Evolutionary conservation across 2,329 filamentous ascomycete species (phyloP), one percentile per base, ranked within the genome.

Genomic region (Apiospora saccharicola): DNA sequence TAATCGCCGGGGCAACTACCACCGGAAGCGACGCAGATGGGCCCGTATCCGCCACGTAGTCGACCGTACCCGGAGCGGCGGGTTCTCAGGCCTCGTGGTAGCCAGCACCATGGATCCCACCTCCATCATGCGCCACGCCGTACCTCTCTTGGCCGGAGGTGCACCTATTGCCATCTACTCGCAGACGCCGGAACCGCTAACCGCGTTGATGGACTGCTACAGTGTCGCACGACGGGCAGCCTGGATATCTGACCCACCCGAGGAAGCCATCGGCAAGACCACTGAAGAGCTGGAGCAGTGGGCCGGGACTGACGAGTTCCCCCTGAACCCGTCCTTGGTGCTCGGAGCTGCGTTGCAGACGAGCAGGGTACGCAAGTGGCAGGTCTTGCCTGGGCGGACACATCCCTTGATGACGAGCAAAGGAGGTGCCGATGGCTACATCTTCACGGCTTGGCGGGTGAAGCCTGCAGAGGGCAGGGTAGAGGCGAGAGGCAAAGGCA

Each of bases 361-460:
- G 2, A 93, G 92, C 68, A 88, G 94, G 19, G 91, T 93, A 6
- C 88, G 93, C 74, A 87, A 90, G 70, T 98, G 94, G 94, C 96
- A 99, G 85, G 95, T 98, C 1, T 82, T 99, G 67, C 96, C 96
- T 0, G 94, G 94, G 0, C 86, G 96, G 71, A 98, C 96, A 70
- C 96, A 99, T 84, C 96, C 96, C 8, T 83, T 97, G 71, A 99
- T 99, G 96, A 98, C 94, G 73, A 91, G 91, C 49, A 89, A 90
- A 53, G 96, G 96, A 26, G 96, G 96, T 0, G 91, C 94, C 0
- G 96, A 98, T 79, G 96, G 96, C 0, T 99, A 94, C 81, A 81
- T 99, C 4, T 95, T 98, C 76, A 96, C 94, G 41, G 96, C 89
- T 0, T 94, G 93, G 80, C 90, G 91, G 76, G 94, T 96, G 0